A percentile compares a stretch with the other conserved stretches of the same genome.
Evolutionary conservation across 169 alveolate species (phyloP).

Genomic region (Cryptosporidium ryanae): DNA sequence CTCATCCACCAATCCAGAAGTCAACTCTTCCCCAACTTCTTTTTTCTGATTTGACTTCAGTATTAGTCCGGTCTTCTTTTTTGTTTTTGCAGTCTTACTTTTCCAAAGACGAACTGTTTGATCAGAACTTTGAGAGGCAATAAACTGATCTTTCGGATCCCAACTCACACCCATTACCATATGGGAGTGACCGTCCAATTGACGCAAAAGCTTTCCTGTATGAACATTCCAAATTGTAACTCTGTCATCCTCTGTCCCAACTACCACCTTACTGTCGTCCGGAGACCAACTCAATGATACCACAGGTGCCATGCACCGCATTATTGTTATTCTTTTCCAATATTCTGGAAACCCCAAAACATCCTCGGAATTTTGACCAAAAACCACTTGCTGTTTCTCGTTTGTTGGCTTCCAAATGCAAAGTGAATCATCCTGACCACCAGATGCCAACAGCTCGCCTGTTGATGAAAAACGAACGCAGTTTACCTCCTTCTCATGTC

Average conservation of each 20-base stretch:
- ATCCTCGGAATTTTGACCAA: constrained; percentile 71
- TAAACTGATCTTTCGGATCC: constrained; percentile 77
- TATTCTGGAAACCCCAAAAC: constrained; percentile 68
- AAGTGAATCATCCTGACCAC: constrained; percentile 87
- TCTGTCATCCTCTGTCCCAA: constrained; percentile 71
- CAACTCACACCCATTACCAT: constrained; percentile 70
- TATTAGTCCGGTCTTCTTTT: constrained; percentile 48
- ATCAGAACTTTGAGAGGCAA: constrained; percentile 91
- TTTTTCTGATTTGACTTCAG: constrained; percentile 1
- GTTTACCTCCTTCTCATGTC: constrained; percentile 90
- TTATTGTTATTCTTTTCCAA: constrained; percentile 70
- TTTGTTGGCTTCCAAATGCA: constrained; percentile 67
- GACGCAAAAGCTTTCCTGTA: constrained; percentile 65
- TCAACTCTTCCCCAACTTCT: background rate
- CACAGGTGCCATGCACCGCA: constrained; percentile 73
- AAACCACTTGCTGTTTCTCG: constrained; percentile 48
- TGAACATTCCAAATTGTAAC: constrained; percentile 63
- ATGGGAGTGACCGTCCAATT: constrained; percentile 64
- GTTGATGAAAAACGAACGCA: constrained; percentile 87
- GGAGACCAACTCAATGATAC: constrained; percentile 71
- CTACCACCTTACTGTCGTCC: constrained; percentile 47
- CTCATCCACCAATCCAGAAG: constrained; percentile 21
- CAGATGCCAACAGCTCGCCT: constrained; percentile 88
- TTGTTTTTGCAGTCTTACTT: constrained; percentile 21
- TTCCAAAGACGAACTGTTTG: constrained; percentile 77